phyloP scores from a whole-genome alignment of 768 basidiomycete genomes.

The Atractiella rhizophila region DNA sequence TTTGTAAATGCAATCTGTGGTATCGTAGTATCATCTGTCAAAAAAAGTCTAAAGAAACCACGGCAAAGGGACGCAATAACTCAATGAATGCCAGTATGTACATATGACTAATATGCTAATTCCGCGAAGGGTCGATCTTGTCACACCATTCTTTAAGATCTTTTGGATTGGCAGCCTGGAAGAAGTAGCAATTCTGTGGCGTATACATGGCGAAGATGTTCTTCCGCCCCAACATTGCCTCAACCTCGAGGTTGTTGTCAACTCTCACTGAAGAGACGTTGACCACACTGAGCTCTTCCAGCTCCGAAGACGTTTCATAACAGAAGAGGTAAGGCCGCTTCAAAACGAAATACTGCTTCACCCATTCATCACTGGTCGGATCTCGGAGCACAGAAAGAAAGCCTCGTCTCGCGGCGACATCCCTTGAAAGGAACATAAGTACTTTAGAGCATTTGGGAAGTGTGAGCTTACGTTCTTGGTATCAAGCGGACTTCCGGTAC shows the following conservation, averaged over 20 bases:
- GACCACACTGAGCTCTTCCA: constrained; percentile 58
- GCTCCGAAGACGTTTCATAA: constrained; percentile 57
- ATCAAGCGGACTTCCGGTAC: constrained; percentile 29
- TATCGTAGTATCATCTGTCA: too few species aligned
- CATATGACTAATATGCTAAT: too few species aligned
- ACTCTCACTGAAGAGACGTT: constrained; percentile 63
- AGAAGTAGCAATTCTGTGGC: too few species aligned
- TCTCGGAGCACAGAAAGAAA: constrained; percentile 53
- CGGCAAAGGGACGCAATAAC: too few species aligned
- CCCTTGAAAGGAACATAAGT: constrained; percentile 26
- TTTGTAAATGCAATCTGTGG: too few species aligned
- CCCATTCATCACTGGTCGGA: constrained; percentile 57
- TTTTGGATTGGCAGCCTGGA: too few species aligned
- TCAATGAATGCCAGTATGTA: too few species aligned
- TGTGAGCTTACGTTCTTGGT: constrained; percentile 37
- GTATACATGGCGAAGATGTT: too few species aligned
- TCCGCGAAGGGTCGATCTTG: too few species aligned
- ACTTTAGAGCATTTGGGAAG: not conserved
- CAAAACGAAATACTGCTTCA: constrained; percentile 60
- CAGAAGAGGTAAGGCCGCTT: constrained; percentile 72
- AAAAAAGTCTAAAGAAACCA: too few species aligned
- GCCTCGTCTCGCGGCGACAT: constrained; percentile 62
- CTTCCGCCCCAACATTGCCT: too few species aligned
- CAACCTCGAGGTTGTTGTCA: constrained; percentile 64
- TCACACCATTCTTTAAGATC: too few species aligned